Evolutionary conservation across 306 rosid genomes (phyloP).

Genomic region (Dryas alaskensis): DNA sequence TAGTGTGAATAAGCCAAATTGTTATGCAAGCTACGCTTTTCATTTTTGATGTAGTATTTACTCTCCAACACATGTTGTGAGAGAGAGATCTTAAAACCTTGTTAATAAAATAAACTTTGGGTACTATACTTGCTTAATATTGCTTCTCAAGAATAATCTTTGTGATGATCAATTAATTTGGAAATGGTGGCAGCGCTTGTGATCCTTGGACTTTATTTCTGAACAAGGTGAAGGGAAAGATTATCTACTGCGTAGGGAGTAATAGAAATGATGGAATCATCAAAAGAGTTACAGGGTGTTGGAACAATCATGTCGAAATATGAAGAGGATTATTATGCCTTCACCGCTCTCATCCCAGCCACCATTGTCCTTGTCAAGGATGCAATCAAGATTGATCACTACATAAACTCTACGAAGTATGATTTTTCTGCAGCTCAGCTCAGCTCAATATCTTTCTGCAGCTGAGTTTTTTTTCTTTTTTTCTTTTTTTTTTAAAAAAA

Average conservation of each 20-base stretch:
- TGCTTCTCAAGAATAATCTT: no score
- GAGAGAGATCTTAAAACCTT: no score
- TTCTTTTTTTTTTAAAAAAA: no score
- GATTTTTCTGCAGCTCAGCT: background rate
- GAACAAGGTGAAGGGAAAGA: slow-evolving; percentile 62
- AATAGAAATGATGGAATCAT: slow-evolving; percentile 44
- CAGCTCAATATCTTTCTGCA: no score
- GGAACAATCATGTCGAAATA: slow-evolving; percentile 52
- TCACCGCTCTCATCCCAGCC: slow-evolving; percentile 48
- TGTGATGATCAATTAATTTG: background rate
- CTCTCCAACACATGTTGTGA: no score
- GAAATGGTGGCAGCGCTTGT: slow-evolving; percentile 52
- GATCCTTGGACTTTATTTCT: slow-evolving; percentile 48
- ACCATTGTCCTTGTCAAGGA: slow-evolving; percentile 32
- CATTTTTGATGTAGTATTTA: no score
- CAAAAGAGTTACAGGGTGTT: slow-evolving; percentile 43
- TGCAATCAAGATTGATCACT: slow-evolving; percentile 40
- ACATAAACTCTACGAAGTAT: slow-evolving; percentile 77
- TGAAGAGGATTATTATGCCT: slow-evolving; percentile 30
- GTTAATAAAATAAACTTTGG: background rate
- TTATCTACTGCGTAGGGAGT: slow-evolving; percentile 58
- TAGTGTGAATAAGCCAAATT: no score
- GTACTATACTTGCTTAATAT: no score
- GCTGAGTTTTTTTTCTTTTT: no score
- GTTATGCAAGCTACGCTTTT: no score